These are phyloP conservation scores for Wickerhamomyces subpelliculosus DNA, from an alignment of 805 yeast species.

Conservation along the genomic window DNA sequence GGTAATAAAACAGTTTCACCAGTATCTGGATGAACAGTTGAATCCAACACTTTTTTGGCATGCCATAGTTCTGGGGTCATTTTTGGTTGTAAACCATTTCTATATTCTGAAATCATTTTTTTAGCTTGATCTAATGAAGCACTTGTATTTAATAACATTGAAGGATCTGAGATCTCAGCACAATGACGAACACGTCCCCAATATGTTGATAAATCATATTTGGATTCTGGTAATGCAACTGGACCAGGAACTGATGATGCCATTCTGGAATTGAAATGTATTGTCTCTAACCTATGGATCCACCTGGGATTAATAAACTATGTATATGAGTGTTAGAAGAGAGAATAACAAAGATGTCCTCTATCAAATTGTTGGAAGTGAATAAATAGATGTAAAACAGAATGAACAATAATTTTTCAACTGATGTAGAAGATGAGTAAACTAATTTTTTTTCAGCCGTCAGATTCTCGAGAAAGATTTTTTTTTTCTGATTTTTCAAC, in stretches of 20 bases:
- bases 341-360: no score
- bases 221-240: slow-evolving; percentile 70
- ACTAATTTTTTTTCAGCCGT: no score
- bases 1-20: slow-evolving; percentile 91
- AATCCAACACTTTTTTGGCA: slow-evolving; percentile 81
- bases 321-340: no score
- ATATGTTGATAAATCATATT: slow-evolving; percentile 73
- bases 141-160: slow-evolving; percentile 72
- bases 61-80: slow-evolving; percentile 85
- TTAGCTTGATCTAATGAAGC: slow-evolving; percentile 60
- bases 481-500: no score
- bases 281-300: background rate
- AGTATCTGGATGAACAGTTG: slow-evolving; percentile 94
- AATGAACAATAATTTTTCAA: no score
- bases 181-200: slow-evolving; percentile 95
- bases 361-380: no score
- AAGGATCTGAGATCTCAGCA: slow-evolving; percentile 87
- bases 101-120: slow-evolving; percentile 59
- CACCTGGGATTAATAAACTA: no score
- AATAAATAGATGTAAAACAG: no score
- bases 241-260: slow-evolving; percentile 87
- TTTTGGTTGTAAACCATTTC: slow-evolving; percentile 53
- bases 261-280: slow-evolving; percentile 36
- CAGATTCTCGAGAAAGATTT: no score
- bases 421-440: no score